Evolutionary conservation across 345 rosid species (phyloP).

Genomic region (Eucalyptus melliodora): DNA sequence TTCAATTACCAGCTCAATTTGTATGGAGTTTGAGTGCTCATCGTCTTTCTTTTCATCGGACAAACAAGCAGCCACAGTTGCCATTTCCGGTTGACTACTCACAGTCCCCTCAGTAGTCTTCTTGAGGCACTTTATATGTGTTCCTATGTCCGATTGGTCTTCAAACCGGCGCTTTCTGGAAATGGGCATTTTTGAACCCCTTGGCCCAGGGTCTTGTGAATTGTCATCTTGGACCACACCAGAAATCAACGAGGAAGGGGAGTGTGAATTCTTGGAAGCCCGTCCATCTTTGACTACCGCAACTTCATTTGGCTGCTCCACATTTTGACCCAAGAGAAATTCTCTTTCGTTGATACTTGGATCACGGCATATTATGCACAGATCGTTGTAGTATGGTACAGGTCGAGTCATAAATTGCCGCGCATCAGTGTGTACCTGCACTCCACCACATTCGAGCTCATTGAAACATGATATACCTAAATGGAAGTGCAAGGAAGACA

Average conservation of each 20-base stretch:
- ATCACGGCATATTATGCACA: constrained; percentile 50
- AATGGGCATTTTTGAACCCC: not conserved
- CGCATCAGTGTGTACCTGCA: constrained; percentile 61
- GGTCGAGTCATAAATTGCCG: constrained; percentile 79
- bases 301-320: constrained; percentile 31
- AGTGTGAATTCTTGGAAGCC: constrained; percentile 11
- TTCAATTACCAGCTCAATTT: constrained; percentile 46
- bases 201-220: not conserved
- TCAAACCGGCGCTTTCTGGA: constrained; percentile 23
- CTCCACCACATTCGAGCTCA: not conserved
- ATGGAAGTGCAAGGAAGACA: not conserved
- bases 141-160: constrained; percentile 8
- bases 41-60: constrained; percentile 2
- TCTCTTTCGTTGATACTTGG: constrained; percentile 24
- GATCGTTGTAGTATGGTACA: constrained; percentile 60
- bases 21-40: constrained; percentile 7
- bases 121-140: constrained; percentile 19
- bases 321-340: constrained; percentile 35
- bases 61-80: not conserved
- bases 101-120: not conserved
- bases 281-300: constrained; percentile 7
- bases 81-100: not conserved
- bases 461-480: not conserved
- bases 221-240: constrained; percentile 30
- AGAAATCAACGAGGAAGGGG: constrained; percentile 14